Evolutionary conservation across 176 grass and related monocot species (phyloP).

Genomic region (Hyparrhenia diplandra): DNA sequence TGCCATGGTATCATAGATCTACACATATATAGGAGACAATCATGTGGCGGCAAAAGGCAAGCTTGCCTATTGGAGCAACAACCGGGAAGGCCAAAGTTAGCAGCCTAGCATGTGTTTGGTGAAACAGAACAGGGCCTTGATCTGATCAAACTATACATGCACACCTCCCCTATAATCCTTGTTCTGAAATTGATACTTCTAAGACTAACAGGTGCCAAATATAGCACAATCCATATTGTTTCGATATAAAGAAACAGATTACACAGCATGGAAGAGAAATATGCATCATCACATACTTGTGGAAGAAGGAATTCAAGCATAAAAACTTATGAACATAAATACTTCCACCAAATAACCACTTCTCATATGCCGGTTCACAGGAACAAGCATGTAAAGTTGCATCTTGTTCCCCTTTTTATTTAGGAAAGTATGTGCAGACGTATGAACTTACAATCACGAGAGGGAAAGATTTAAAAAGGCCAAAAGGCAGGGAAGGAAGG

Average conservation of each 20-base stretch:
- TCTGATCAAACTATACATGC: slow-evolving; percentile 21
- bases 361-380: background rate
- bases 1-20: slow-evolving; percentile 34
- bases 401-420: background rate
- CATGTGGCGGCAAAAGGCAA: slow-evolving; percentile 21
- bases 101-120: slow-evolving; percentile 13
- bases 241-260: slow-evolving; percentile 19
- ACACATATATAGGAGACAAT: slow-evolving; percentile 16
- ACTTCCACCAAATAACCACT: background rate
- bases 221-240: background rate
- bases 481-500: background rate
- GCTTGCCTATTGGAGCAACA: slow-evolving; percentile 31
- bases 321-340: background rate
- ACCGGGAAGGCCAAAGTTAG: slow-evolving; percentile 3
- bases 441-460: slow-evolving; percentile 21
- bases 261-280: background rate
- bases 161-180: slow-evolving; percentile 8
- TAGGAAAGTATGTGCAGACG: background rate
- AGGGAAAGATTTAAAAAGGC: background rate
- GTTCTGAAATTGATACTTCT: background rate
- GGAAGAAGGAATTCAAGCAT: background rate
- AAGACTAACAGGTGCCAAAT: slow-evolving; percentile 5
- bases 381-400: slow-evolving; percentile 4
- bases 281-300: background rate
- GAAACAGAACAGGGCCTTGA: slow-evolving; percentile 19